phyloP scores from a whole-genome alignment of 305 asterid genomes.

The Fraxinus baroniana region DNA sequence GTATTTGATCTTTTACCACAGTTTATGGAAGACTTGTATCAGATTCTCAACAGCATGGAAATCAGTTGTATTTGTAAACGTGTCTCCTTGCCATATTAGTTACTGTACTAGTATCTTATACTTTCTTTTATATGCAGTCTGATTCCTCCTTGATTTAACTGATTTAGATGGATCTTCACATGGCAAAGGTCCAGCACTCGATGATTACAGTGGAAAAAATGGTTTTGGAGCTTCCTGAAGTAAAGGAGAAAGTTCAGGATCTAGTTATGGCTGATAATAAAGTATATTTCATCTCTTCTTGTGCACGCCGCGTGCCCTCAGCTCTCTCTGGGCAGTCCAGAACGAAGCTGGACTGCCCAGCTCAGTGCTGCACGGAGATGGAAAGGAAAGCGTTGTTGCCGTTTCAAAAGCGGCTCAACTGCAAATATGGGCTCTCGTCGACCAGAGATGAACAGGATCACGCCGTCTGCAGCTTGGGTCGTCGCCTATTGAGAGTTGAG shows the following conservation, averaged over 20 bases:
- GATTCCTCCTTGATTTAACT: slow-evolving; percentile 17
- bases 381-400: no score
- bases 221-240: slow-evolving; percentile 35
- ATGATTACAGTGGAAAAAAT: slow-evolving; percentile 18
- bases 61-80: not conserved
- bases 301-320: no score
- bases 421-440: no score
- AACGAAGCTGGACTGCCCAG: no score
- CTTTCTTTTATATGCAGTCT: not conserved
- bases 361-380: no score
- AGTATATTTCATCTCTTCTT: slow-evolving; percentile 22
- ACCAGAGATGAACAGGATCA: no score
- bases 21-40: not conserved
- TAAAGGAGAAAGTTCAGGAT: slow-evolving; percentile 34
- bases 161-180: slow-evolving; percentile 34
- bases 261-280: slow-evolving; percentile 25
- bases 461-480: no score
- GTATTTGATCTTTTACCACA: not conserved
- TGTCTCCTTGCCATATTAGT: not conserved
- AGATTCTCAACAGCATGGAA: not conserved
- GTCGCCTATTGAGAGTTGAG: no score
- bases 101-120: not conserved
- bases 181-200: slow-evolving; percentile 22
- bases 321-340: no score
- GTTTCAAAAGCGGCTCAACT: no score